Evolutionary conservation across 1,284 basidiomycete genomes (phyloP).

Genomic region (Limonomyces culmigenus): DNA sequence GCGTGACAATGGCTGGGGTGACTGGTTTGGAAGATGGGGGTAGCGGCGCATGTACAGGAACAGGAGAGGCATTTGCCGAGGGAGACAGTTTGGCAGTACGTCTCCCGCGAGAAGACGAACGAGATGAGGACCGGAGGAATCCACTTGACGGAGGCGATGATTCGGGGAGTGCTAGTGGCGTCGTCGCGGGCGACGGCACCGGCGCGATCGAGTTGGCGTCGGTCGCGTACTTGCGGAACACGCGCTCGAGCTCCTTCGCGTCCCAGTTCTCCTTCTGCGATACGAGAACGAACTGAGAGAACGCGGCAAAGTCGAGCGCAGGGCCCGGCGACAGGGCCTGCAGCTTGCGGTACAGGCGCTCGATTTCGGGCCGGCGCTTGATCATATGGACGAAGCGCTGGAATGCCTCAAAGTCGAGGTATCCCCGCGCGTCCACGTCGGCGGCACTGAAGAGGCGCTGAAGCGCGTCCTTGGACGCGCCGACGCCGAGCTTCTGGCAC

Average conservation of each 20-base stretch:
- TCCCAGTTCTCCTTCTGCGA: slow-evolving; percentile 43
- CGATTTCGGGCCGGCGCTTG: slow-evolving; percentile 72
- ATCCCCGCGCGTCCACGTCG: slow-evolving; percentile 45
- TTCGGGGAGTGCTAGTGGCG: too few relatives aligned
- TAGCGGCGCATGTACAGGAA: too few relatives aligned
- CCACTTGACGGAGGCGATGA: too few relatives aligned
- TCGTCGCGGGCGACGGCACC: slow-evolving; percentile 2
- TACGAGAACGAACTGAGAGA: too few relatives aligned
- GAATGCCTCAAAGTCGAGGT: slow-evolving; percentile 75
- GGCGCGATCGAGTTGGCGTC: slow-evolving; percentile 5
- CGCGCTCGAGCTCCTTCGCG: slow-evolving; percentile 24
- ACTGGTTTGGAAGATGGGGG: too few relatives aligned
- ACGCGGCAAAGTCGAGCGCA: too few relatives aligned
- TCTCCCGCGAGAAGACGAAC: too few relatives aligned
- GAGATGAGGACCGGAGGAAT: too few relatives aligned
- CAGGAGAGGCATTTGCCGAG: too few relatives aligned
- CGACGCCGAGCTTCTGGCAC: slow-evolving; percentile 64
- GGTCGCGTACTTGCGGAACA: slow-evolving; percentile 40
- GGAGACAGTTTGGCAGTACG: too few relatives aligned
- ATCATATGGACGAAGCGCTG: slow-evolving; percentile 74
- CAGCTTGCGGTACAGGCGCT: slow-evolving; percentile 46
- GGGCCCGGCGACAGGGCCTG: too few relatives aligned
- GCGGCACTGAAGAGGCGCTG: slow-evolving; percentile 57
- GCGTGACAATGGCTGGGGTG: too few relatives aligned
- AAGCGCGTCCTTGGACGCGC: slow-evolving; percentile 45